Conservation (phyloP, 2,329 filamentous ascomycete species). For the Cryphonectria naterciae region DNA sequence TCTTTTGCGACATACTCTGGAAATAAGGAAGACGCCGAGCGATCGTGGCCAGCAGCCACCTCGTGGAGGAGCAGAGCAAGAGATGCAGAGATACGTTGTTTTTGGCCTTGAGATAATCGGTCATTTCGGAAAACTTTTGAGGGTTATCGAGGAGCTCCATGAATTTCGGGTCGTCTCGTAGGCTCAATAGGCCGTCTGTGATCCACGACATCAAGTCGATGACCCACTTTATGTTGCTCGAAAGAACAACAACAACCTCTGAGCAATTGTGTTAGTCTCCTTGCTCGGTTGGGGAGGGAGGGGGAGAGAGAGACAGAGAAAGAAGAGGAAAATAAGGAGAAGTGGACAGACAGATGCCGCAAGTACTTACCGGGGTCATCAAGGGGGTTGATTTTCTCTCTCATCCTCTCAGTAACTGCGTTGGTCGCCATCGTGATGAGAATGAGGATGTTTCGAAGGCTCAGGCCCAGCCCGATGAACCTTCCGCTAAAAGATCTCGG, state of each 20-base stretch:
- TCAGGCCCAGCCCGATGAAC: conserved; percentile 74
- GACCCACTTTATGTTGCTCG: conserved; percentile 78
- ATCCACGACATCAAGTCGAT: conserved; percentile 71
- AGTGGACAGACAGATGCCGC: background rate
- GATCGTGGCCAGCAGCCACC: conserved; percentile 71
- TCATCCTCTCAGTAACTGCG: conserved; percentile 51
- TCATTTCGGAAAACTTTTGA: conserved; percentile 53
- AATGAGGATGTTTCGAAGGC: conserved; percentile 72
- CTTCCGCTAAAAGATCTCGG: conserved; percentile 71
- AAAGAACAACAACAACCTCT: conserved; percentile 74
- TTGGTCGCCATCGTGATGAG: conserved; percentile 67
- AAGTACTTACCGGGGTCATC: conserved; percentile 62
- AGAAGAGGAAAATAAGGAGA: background rate
- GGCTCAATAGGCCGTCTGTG: conserved; percentile 60
- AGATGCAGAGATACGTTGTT: conserved; percentile 65
- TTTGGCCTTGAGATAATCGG: conserved; percentile 54
- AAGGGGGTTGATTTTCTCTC: conserved; percentile 61
- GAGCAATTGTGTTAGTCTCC: background rate
- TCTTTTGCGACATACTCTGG: conserved; percentile 52
- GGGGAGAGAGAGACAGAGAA: no score
- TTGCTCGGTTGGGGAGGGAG: background rate
- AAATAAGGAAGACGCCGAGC: conserved; percentile 67
- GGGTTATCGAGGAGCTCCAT: conserved; percentile 51
- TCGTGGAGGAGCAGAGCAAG: conserved; percentile 73
- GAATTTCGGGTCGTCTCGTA: conserved; percentile 57